phyloP scores from a whole-genome alignment of 352 stramenopile genomes.

The Phytophthora boehmeriae region DNA sequence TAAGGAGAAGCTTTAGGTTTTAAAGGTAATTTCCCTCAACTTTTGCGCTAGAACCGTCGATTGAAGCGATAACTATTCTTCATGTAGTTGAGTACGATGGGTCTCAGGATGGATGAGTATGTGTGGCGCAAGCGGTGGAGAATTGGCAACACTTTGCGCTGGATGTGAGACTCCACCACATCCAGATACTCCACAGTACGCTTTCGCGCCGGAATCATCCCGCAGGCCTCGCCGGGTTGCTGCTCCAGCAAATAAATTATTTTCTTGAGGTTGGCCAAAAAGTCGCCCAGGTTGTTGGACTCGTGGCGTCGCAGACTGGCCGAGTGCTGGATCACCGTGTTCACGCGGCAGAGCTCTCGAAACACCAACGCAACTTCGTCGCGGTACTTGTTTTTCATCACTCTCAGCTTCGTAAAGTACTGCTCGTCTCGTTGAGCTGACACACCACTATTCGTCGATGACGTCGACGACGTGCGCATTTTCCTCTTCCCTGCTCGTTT shows the following conservation, averaged over 20 bases:
- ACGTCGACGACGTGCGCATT: conserved; percentile 19
- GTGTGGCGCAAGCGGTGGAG: conserved; percentile 76
- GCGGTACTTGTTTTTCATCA: conserved; percentile 78
- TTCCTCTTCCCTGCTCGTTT: conserved; percentile 40
- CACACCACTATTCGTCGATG: conserved; percentile 7
- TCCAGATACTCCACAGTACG: conserved; percentile 80
- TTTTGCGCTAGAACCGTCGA: conserved; percentile 36
- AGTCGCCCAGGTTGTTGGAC: conserved; percentile 83
- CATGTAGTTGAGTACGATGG: conserved; percentile 81
- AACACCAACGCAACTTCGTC: conserved; percentile 84
- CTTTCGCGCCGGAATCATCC: conserved; percentile 78
- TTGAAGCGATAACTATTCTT: conserved; percentile 68
- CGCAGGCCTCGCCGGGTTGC: conserved; percentile 70
- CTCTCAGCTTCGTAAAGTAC: conserved; percentile 72
- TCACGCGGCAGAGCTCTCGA: conserved; percentile 79
- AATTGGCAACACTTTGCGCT: conserved; percentile 84
- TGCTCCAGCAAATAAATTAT: conserved; percentile 91
- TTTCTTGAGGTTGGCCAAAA: conserved; percentile 87
- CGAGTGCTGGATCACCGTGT: conserved; percentile 82
- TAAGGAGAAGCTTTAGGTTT: not conserved
- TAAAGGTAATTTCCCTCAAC: not conserved
- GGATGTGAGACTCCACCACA: conserved; percentile 84
- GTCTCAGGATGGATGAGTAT: conserved; percentile 79
- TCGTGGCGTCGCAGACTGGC: conserved; percentile 74
- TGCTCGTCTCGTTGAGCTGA: conserved; percentile 45